These are phyloP conservation scores for Coniferiporia weirii DNA, from an alignment of 1,284 basidiomycete genomes.

Conservation along the genomic window DNA sequence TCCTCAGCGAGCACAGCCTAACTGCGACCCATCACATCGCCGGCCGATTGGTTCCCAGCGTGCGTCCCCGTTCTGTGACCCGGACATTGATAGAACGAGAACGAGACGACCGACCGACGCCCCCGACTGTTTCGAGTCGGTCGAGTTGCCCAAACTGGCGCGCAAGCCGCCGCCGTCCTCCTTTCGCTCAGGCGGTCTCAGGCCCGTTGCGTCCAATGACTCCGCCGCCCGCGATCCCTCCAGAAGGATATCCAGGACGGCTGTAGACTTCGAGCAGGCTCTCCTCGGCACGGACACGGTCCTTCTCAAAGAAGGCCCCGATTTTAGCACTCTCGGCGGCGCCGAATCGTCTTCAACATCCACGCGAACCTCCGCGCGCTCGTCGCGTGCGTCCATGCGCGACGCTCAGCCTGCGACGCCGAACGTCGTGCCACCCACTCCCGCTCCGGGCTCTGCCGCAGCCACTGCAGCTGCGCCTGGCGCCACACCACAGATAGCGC, in stretches of 20 bases:
- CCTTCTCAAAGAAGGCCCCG: constrained; percentile 58
- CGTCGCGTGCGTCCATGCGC: constrained; percentile 19
- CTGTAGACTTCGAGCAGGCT: constrained; percentile 75
- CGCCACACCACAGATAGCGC: constrained; percentile 11
- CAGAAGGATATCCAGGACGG: constrained; percentile 59
- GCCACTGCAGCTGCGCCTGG: constrained; percentile 6
- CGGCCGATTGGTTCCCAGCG: neutral
- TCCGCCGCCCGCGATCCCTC: constrained; percentile 33
- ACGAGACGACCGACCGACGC: too few species aligned
- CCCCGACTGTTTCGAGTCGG: neutral
- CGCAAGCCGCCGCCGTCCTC: constrained; percentile 43
- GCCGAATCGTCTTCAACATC: constrained; percentile 36
- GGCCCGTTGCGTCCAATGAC: constrained; percentile 51
- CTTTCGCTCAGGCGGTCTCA: constrained; percentile 44
- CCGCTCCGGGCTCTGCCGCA: constrained; percentile 22
- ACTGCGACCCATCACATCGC: neutral
- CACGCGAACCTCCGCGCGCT: constrained; percentile 24
- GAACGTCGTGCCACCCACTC: constrained; percentile 6
- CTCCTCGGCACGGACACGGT: constrained; percentile 61
- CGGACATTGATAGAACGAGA: neutral
- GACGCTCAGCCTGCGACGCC: constrained; percentile 40
- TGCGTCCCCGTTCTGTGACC: neutral
- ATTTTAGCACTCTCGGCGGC: constrained; percentile 57
- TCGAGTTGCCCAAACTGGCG: constrained; percentile 29
- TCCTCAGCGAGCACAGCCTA: neutral